Base-by-base conservation (phyloP, 768 basidiomycete genomes). In the Tulasnella sp. region DNA sequence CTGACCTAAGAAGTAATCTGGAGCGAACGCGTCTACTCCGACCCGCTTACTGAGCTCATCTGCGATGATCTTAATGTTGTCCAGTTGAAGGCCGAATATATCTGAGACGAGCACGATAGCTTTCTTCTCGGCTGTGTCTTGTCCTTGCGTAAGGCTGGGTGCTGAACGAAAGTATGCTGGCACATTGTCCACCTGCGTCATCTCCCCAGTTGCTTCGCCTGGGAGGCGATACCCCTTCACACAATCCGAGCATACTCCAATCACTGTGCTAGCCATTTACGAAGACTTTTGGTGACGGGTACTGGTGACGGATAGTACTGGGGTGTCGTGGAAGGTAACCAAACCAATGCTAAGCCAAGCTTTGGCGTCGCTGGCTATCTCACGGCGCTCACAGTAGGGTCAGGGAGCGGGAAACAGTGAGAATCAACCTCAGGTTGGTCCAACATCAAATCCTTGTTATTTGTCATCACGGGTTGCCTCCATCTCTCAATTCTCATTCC, bases 11-110 rank as follows among this genome's bases (percentile, higher is more conserved):
- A 83, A 84, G 50, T 80, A 68, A 69, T 85, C 81, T 9, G 82
- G 83, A n/a, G 81, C 73, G 78, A 80, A 84, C n/a, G 83, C 81
- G 64, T 84, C 83, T 62, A 82, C 79, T n/a, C 72, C 69, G 27
- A 83, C 65, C 15, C 69, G 64, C 59, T 75, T 69, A 7, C 81
- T 74, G 23, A 82, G 66, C 26, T 73, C 70, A 67, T 84, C 82
- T 1, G 82, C 82, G 4, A 83, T 70, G 59, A 85, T 73, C 64
- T 79, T 81, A 62, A 70, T 73, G 63, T 83, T 83, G 34, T 73
- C 64, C 11, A 83, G 66, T 3, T 73, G 70, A 4, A 83, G 69
- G 0, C 81, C 82, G 61, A 82, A 85, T 10, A 73, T 75, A 62
- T 84, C 82, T 0, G 78, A 82, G 29, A 82, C 69, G 5, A 82